A percentile compares a stretch with the other conserved stretches of the same genome.
Evolutionary conservation across 805 yeast genomes (phyloP).

Genomic region (Candida sithepensis): DNA sequence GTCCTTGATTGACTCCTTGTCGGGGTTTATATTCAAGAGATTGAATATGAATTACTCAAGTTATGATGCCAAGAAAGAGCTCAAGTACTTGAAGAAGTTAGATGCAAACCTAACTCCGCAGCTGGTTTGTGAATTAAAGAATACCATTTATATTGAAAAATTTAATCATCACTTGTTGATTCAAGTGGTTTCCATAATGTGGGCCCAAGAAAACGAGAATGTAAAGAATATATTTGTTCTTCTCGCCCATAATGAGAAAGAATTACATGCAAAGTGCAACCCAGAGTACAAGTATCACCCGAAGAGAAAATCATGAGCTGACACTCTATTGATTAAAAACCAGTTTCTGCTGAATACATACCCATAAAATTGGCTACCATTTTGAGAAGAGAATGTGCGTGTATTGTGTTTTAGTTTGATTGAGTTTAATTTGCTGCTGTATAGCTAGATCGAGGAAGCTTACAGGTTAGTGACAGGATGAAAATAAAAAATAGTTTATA

Average conservation of each 20-base stretch:
- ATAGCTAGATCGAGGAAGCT: background rate
- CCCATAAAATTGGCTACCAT: no score
- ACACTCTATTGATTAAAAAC: no score
- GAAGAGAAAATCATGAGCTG: slow-evolving; percentile 22
- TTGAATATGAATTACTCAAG: slow-evolving; percentile 14
- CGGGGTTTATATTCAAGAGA: slow-evolving; percentile 15
- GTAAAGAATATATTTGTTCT: slow-evolving; percentile 36
- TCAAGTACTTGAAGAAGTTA: slow-evolving; percentile 11
- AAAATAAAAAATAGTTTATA: background rate
- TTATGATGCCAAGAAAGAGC: slow-evolving; percentile 17
- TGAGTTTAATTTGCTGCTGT: background rate
- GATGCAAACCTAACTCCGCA: slow-evolving; percentile 8
- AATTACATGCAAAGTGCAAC: slow-evolving; percentile 36
- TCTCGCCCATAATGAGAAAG: slow-evolving; percentile 39
- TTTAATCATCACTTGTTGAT: slow-evolving; percentile 40
- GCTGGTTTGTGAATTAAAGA: slow-evolving; percentile 7
- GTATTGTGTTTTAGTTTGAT: background rate
- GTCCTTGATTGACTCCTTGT: slow-evolving; percentile 23
- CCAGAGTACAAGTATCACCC: slow-evolving; percentile 46
- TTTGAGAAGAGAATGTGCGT: no score
- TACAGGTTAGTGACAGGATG: background rate
- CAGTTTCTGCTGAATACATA: no score
- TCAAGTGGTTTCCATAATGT: slow-evolving; percentile 41
- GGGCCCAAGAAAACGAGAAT: slow-evolving; percentile 39
- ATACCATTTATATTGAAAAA: slow-evolving; percentile 21